phyloP scores from a whole-genome alignment of 495 filamentous ascomycete species.

The Hypoxylon fragiforme region DNA sequence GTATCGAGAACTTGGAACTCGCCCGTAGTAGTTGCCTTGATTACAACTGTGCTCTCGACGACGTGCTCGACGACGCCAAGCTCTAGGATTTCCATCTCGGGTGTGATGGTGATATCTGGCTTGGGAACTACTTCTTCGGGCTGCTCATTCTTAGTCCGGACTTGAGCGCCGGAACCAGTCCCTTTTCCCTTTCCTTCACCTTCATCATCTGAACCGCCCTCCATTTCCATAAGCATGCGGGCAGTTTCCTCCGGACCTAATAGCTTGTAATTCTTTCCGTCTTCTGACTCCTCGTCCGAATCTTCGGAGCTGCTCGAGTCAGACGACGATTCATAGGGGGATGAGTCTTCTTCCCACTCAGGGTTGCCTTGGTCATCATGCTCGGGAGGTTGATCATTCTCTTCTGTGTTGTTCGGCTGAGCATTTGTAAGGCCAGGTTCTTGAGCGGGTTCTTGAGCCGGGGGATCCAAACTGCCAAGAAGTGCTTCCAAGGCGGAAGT shows the following conservation, averaged over 20 bases:
- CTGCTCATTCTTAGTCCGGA: constrained; percentile 76
- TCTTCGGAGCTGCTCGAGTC: constrained; percentile 58
- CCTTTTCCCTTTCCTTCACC: constrained; percentile 55
- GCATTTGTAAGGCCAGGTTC: neutral
- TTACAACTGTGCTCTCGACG: constrained; percentile 74
- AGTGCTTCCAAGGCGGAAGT: constrained; percentile 52
- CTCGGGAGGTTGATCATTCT: constrained; percentile 14
- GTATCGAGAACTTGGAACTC: constrained; percentile 81
- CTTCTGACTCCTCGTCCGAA: constrained; percentile 64
- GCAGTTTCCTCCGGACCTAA: constrained; percentile 78
- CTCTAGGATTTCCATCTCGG: constrained; percentile 71
- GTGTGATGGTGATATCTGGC: constrained; percentile 72
- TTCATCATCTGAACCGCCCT: constrained; percentile 71
- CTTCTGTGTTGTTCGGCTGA: constrained; percentile 14
- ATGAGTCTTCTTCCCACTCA: constrained; percentile 66
- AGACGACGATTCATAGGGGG: constrained; percentile 54
- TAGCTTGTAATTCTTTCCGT: constrained; percentile 70
- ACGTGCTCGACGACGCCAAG: constrained; percentile 73
- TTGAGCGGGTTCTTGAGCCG: constrained; percentile 24
- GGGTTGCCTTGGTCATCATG: constrained; percentile 36
- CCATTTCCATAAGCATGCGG: constrained; percentile 76
- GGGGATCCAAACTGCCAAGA: constrained; percentile 47
- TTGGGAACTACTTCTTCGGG: constrained; percentile 68
- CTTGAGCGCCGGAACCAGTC: constrained; percentile 41
- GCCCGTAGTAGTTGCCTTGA: constrained; percentile 77